A percentile compares a stretch with the other conserved stretches of the same genome.
Evolutionary conservation across 1,284 basidiomycete species (phyloP).

Genomic region (Cryptococcus neoformans): DNA sequence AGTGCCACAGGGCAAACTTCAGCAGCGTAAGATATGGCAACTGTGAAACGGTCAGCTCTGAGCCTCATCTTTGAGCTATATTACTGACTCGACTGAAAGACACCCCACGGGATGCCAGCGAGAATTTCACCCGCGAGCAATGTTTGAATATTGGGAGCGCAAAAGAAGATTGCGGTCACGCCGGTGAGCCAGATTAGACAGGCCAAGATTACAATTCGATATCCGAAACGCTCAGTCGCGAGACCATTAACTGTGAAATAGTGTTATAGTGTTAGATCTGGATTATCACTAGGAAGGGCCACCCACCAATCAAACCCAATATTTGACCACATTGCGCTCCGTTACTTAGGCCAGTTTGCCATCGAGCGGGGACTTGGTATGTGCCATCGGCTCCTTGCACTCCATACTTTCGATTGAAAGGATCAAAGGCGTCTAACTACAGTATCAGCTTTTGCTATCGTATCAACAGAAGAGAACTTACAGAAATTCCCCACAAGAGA

Average conservation of each 20-base stretch:
- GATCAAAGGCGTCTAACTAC: conserved; percentile 37
- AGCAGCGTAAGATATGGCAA: conserved; percentile 37
- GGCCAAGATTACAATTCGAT: conserved; percentile 38
- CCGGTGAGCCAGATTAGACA: conserved; percentile 31
- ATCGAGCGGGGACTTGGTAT: conserved; percentile 51
- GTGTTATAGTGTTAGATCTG: neutral
- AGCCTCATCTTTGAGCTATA: neutral
- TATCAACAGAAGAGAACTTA: conserved; percentile 5
- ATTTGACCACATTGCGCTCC: conserved; percentile 48
- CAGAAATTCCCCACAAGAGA: conserved; percentile 43
- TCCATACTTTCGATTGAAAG: conserved; percentile 46
- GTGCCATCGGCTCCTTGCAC: conserved; percentile 29
- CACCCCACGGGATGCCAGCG: conserved; percentile 40
- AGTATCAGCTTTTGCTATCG: neutral
- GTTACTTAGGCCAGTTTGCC: conserved; percentile 52
- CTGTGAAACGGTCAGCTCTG: neutral
- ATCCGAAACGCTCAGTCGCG: conserved; percentile 47
- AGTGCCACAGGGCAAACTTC: conserved; percentile 46
- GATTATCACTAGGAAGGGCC: neutral
- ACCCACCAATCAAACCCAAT: conserved; percentile 44
- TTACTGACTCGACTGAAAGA: conserved; percentile 21
- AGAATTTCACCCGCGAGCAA: conserved; percentile 39
- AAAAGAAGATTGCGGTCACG: conserved; percentile 42
- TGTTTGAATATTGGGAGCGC: conserved; percentile 31
- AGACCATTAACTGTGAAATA: conserved; percentile 41